A percentile compares a stretch with the other conserved stretches of the same genome.
phyloP scores from a whole-genome alignment of 768 basidiomycete genomes.

The Gyrodon lividus region DNA sequence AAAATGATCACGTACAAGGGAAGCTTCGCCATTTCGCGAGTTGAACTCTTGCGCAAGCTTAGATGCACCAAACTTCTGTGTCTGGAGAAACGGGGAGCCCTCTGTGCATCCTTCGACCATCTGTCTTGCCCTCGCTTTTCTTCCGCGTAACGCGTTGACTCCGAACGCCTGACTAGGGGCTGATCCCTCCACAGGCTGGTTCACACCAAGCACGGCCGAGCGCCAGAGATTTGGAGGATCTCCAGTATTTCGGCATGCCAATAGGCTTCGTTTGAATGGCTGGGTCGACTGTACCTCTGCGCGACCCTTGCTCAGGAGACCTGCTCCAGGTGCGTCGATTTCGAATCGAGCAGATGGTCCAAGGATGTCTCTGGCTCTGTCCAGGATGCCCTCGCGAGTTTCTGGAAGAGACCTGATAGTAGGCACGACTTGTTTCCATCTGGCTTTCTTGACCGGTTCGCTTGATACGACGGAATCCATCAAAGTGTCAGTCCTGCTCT shows the following conservation, averaged over 20 bases:
- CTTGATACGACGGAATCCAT: constrained; percentile 53
- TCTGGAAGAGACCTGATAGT: constrained; percentile 47
- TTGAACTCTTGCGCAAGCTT: constrained; percentile 21
- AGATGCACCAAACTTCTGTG: constrained; percentile 4
- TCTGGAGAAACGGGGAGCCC: not conserved
- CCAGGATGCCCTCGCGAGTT: constrained; percentile 44
- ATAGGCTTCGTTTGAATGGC: constrained; percentile 32
- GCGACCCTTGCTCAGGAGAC: not conserved
- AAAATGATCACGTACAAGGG: not conserved
- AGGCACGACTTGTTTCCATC: constrained; percentile 36
- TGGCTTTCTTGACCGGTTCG: constrained; percentile 45
- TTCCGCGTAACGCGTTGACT: constrained; percentile 34
- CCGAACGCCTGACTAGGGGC: constrained; percentile 41
- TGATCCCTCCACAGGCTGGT: constrained; percentile 10
- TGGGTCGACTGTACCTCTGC: constrained; percentile 27
- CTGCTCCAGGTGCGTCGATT: constrained; percentile 4
- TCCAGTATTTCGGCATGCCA: constrained; percentile 17
- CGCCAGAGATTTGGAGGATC: not conserved
- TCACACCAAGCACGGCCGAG: not conserved
- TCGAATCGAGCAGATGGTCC: constrained; percentile 5
- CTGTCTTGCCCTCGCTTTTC: not conserved
- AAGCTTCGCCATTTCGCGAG: constrained; percentile 6
- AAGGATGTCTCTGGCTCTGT: constrained; percentile 38
- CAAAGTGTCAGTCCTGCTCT: constrained; percentile 40
- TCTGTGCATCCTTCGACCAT: not conserved